Conservation (phyloP, 371 early-diverging fungal genomes). For the Entomophthora muscae region DNA sequence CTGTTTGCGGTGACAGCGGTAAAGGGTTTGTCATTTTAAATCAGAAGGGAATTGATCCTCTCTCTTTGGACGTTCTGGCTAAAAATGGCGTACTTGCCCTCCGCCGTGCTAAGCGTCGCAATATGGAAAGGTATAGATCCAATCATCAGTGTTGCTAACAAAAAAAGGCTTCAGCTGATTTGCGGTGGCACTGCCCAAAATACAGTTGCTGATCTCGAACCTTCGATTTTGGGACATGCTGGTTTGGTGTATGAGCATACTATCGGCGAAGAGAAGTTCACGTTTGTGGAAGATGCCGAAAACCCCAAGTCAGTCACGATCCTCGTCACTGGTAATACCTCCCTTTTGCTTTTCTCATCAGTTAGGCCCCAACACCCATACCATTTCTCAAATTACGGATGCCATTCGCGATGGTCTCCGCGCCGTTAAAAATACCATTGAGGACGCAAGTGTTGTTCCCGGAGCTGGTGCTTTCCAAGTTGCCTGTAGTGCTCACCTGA, state of each 20-base stretch:
- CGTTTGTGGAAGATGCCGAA: conserved; percentile 96
- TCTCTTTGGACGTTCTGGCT: conserved; percentile 94
- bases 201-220: conserved; percentile 88
- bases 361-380: conserved; percentile 81
- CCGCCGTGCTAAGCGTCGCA: conserved; percentile 98
- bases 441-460: conserved; percentile 79
- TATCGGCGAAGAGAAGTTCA: conserved; percentile 98
- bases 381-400: conserved; percentile 89
- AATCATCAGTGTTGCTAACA: background rate
- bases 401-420: conserved; percentile 97
- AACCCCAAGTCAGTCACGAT: conserved; percentile 91
- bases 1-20: conserved; percentile 58
- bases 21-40: conserved; percentile 95
- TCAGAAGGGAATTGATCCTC: conserved; percentile 99
- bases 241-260: conserved; percentile 92
- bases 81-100: conserved; percentile 96
- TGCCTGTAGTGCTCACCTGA: conserved; percentile 62
- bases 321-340: conserved; percentile 67
- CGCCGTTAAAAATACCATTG: conserved; percentile 93
- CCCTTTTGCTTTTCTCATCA: background rate
- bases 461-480: conserved; percentile 97
- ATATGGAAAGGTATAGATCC: conserved; percentile 91
- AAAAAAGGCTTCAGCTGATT: conserved; percentile 63
- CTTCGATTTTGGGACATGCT: conserved; percentile 83
- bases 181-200: conserved; percentile 98